Percentiles rank a stretch among this genome's conserved stretches.
Conservation (phyloP, 768 basidiomycete species). For the Mycena olivaceomarginata region DNA sequence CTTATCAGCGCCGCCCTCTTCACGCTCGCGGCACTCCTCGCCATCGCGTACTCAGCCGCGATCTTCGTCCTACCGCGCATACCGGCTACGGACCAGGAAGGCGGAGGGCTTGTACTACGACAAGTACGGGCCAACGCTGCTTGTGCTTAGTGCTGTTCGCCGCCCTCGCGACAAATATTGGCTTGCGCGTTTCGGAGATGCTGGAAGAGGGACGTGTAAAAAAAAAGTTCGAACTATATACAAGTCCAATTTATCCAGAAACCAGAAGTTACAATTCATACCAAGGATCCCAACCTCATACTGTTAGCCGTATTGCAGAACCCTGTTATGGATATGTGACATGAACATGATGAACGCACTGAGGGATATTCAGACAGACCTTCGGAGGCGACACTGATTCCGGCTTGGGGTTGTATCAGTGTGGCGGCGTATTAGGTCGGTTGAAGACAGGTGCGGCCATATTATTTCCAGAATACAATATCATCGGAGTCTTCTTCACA, state of each 20-base stretch:
- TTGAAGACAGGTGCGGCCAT: no score
- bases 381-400: no score
- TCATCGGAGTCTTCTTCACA: no score
- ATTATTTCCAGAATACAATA: no score
- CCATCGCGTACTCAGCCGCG: conserved; percentile 90
- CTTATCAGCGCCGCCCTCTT: conserved; percentile 93
- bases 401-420: no score
- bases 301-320: no score
- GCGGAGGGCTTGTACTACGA: conserved; percentile 94
- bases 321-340: no score
- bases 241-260: not conserved
- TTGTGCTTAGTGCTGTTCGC: conserved; percentile 82
- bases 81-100: conserved; percentile 78
- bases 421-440: no score
- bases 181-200: conserved; percentile 78
- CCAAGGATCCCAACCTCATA: no score
- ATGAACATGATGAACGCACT: no score
- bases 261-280: no score
- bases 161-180: conserved; percentile 86
- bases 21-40: conserved; percentile 90
- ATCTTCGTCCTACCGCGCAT: conserved; percentile 87
- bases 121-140: conserved; percentile 88
- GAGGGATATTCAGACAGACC: no score
- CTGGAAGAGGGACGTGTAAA: conserved; percentile 24
- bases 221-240: not conserved